Base-by-base conservation (phyloP, 2,329 filamentous ascomycete species). In the Fusarium mexicanum region DNA sequence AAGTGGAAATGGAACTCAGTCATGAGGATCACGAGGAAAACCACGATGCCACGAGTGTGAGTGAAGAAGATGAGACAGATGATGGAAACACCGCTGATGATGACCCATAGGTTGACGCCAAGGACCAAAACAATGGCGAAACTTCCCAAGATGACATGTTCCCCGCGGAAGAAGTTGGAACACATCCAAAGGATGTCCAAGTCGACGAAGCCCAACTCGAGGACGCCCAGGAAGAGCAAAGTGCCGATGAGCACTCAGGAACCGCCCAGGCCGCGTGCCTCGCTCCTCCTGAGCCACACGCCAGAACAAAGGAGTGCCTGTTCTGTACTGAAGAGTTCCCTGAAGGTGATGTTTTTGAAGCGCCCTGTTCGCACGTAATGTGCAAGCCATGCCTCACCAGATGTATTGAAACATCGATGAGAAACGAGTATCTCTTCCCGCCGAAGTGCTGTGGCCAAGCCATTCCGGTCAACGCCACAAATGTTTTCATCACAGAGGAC, bases 91-190 rank as follows among this genome's bases (percentile, higher is more conserved):
- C 0, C n/a, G 0, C 17, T 20, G 17, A 20, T 1, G 33, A 37
- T 0, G 50, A 22, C 33, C 0, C 0, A 0, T 0, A 37, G 31
- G 8, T 0, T 37, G 50, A 37, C 9, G 13, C n/a, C 0, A 31
- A 35, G 0, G 0, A 35, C 0, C 22, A 35, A 0, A 35, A 8
- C 22, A 0, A 51, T 0, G 2, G 13, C 17, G 2, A 0, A 26
- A 6, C 48, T 26, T 20, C 8, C 3, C 48, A 8, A 24, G 48
- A 20, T 0, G 48, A 24, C 17, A 4, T 24, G 12, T 20, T 4
- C 12, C 2, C 24, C 12, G 16, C 14, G 31, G 48, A 51, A 0
- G 31, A 51, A 24, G 48, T 0, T 24, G n/a, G 11, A 3, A 24
- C 1, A 6, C 48, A 51, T n/a, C 12, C 3, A 20, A 1, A 33